These are phyloP conservation scores for Rubus idaeus DNA, from an alignment of 306 rosid genomes.

Conservation along the genomic window DNA sequence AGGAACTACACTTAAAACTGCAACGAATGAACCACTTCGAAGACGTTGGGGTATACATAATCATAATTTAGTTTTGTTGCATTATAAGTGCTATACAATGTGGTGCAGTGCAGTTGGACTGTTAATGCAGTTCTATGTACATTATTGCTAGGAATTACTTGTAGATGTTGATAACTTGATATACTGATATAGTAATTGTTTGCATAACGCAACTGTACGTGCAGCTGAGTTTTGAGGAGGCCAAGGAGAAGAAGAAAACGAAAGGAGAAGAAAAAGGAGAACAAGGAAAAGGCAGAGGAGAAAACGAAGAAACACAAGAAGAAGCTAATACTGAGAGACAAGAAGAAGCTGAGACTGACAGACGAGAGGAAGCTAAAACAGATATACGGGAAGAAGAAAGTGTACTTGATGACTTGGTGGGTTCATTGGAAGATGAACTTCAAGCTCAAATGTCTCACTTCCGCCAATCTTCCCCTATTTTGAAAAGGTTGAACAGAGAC, in stretches of 20 bases:
- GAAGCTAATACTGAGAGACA: background rate
- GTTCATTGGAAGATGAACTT: background rate
- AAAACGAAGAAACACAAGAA: background rate
- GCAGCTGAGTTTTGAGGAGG: conserved; percentile 1
- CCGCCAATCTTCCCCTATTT: background rate
- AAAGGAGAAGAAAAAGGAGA: background rate
- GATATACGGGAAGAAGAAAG: background rate
- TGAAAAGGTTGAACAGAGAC: background rate
- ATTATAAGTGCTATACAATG: background rate
- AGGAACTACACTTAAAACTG: conserved; percentile 2
- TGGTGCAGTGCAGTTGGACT: background rate
- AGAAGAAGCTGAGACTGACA: background rate
- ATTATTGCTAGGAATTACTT: background rate
- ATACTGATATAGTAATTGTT: background rate
- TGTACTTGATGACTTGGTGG: background rate
- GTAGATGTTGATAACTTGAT: conserved; percentile 4
- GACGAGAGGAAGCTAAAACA: background rate
- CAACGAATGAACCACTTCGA: background rate
- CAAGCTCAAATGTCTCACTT: background rate
- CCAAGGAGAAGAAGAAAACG: background rate
- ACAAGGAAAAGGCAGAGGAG: background rate
- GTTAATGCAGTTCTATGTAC: background rate
- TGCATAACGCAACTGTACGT: background rate
- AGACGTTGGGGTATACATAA: background rate
- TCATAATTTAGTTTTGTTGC: background rate